Base-by-base conservation (phyloP, 2,329 filamentous ascomycete genomes). In the Penicillium hesseltinei region DNA sequence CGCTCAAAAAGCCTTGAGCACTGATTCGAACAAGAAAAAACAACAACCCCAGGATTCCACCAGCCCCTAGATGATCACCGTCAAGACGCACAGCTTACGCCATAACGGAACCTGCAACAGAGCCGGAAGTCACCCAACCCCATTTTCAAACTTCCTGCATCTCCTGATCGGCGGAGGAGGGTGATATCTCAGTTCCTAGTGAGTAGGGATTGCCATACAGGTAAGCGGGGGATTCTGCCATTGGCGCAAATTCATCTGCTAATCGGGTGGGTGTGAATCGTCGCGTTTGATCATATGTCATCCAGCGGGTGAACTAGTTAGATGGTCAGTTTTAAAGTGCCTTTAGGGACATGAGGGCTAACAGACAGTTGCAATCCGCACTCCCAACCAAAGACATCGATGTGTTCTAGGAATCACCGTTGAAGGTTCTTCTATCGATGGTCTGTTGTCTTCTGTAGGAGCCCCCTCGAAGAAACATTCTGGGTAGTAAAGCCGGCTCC, bases 371-470 rank as follows among this genome's bases (percentile, higher is more conserved):
- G 78, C 75, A 59, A 80, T 69, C 25, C 73, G 68, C 33, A 72
- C 65, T n/a, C 75, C 78, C 43, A 83, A 69, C 72, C 79, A 83
- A 13, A 84, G 68, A 53, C 83, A 81, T 39, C 82, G 73, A 59
- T 83, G 80, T 27, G 73, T 76, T 29, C 83, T 75, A n/a, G 75
- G 70, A 25, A 76, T 74, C 15, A 76, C 74, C 36, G 81, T 79
- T 23, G 78, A 81, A 2, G 78, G 75, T 5, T 78, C 69, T 62
- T 85, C 82, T 17, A 82, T 73, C 36, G 76, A 73, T 4, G 83
- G 74, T 56, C 83, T 82, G 45, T 85, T 81, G 46, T 86, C 82
- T 57, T 85, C 82, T 38, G 77, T 73, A 48, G 78, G 74, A 2
- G 75, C 73, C 21, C 73, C 72, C 2, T 71, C 60, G 62, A 87